Percentiles rank a stretch among this genome's conserved stretches.
These are phyloP conservation scores for Lactifluus hygrophoroides DNA, from an alignment of 768 basidiomycete species.

Conservation along the genomic window DNA sequence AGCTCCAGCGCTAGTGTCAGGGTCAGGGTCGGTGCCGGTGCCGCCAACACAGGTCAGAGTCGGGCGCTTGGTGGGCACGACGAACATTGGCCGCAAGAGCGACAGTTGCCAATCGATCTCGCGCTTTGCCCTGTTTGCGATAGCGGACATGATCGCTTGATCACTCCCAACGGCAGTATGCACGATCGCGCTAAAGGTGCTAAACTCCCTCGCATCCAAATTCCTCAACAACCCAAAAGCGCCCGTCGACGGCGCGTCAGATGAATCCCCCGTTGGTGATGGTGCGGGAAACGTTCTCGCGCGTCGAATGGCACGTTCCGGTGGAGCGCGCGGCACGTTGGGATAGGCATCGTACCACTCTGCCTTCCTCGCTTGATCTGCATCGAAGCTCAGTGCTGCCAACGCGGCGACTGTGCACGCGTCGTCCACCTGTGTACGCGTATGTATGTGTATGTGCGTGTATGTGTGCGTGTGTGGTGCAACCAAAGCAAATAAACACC, in stretches of 20 bases:
- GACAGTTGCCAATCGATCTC: slow-evolving; percentile 14
- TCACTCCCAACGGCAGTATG: neutral
- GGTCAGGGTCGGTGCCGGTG: neutral
- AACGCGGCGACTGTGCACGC: slow-evolving; percentile 13
- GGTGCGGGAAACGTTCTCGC: neutral
- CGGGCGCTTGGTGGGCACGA: neutral
- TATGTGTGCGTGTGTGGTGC: too few relatives aligned
- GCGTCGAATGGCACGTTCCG: neutral
- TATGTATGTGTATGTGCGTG: too few relatives aligned
- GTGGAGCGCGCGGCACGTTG: neutral
- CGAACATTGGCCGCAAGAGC: neutral
- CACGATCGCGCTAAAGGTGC: neutral
- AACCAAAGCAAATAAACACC: neutral
- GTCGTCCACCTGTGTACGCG: slow-evolving; percentile 18
- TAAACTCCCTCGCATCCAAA: neutral
- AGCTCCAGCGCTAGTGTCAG: too few relatives aligned
- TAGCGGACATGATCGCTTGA: neutral
- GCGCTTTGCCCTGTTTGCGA: neutral
- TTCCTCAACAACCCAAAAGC: neutral
- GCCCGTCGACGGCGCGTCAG: neutral
- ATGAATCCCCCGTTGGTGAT: neutral
- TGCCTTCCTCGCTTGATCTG: slow-evolving; percentile 4
- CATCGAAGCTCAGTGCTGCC: slow-evolving; percentile 13
- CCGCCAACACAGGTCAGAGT: neutral
- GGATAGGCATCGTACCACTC: slow-evolving; percentile 6